Conservation (phyloP, 768 basidiomycete genomes). For the Asterophora parasitica region DNA sequence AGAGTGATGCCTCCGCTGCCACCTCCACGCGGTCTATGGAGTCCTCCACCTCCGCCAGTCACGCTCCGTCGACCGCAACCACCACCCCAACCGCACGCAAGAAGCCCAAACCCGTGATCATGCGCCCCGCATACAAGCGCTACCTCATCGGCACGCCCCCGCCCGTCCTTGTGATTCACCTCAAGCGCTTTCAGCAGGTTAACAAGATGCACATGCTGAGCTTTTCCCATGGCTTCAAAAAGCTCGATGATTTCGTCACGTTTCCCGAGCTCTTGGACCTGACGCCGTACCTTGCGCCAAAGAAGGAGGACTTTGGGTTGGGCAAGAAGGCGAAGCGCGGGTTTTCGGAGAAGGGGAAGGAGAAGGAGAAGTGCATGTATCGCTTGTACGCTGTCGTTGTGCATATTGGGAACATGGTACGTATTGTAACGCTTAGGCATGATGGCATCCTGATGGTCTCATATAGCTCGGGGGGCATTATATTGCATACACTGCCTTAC, state of each 20-base stretch:
- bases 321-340: slow-evolving; percentile 26
- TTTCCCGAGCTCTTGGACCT: slow-evolving; percentile 88
- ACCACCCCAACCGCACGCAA: slow-evolving; percentile 9
- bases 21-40: slow-evolving; percentile 18
- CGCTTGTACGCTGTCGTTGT: slow-evolving; percentile 79
- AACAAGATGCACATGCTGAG: slow-evolving; percentile 57
- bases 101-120: slow-evolving; percentile 55
- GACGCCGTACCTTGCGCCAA: slow-evolving; percentile 81
- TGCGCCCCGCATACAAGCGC: slow-evolving; percentile 87
- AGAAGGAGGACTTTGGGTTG: slow-evolving; percentile 64
- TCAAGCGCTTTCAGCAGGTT: slow-evolving; percentile 92
- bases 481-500: slow-evolving; percentile 77
- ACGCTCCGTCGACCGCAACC: background rate
- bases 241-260: slow-evolving; percentile 85
- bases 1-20: slow-evolving; percentile 36
- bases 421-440: slow-evolving; percentile 19
- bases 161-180: slow-evolving; percentile 85
- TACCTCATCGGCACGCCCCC: slow-evolving; percentile 87
- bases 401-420: slow-evolving; percentile 83
- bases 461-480: slow-evolving; percentile 84
- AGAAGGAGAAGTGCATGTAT: slow-evolving; percentile 47
- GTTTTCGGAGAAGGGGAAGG: slow-evolving; percentile 13
- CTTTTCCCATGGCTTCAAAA: slow-evolving; percentile 74
- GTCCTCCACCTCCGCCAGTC: slow-evolving; percentile 11
- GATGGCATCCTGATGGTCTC: slow-evolving; percentile 10